Evolutionary conservation across 441 rosid species (phyloP).

Genomic region (Syzygium syzygioides): DNA sequence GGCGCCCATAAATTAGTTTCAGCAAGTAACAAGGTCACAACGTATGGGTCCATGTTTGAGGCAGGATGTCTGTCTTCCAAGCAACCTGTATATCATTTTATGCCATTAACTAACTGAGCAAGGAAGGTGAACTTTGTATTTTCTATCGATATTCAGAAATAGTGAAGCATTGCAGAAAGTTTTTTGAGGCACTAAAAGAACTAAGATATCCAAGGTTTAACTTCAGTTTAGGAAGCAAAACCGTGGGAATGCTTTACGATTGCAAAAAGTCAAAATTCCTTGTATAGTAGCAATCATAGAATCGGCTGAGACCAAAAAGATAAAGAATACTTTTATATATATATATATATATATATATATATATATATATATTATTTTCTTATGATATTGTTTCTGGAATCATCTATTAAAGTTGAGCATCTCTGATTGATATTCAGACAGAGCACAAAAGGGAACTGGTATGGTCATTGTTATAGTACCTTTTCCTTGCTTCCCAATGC

Average conservation of each 20-base stretch:
- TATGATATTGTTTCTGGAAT: neutral
- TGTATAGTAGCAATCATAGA: neutral
- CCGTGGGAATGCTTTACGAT: neutral
- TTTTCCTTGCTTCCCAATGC: conserved; percentile 79
- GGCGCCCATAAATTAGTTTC: conserved; percentile 78
- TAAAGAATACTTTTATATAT: too few species aligned
- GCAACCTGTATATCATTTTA: conserved; percentile 36
- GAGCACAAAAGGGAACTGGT: neutral
- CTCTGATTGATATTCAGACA: neutral
- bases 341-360: too few species aligned
- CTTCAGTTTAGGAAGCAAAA: neutral
- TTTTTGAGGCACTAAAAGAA: neutral
- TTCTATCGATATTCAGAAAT: neutral
- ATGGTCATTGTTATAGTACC: conserved; percentile 28
- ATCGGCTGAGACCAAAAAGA: neutral
- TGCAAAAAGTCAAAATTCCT: too few species aligned
- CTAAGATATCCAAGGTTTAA: neutral
- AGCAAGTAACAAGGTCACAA: conserved; percentile 58
- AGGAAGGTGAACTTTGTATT: neutral
- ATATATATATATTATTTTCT: too few species aligned
- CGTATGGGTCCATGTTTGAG: conserved; percentile 85
- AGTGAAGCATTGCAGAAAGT: neutral
- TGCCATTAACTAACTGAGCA: neutral
- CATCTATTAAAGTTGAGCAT: neutral
- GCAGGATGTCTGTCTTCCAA: conserved; percentile 82